Evolutionary conservation across 306 rosid genomes (phyloP).

Genomic region (Comarum palustre): DNA sequence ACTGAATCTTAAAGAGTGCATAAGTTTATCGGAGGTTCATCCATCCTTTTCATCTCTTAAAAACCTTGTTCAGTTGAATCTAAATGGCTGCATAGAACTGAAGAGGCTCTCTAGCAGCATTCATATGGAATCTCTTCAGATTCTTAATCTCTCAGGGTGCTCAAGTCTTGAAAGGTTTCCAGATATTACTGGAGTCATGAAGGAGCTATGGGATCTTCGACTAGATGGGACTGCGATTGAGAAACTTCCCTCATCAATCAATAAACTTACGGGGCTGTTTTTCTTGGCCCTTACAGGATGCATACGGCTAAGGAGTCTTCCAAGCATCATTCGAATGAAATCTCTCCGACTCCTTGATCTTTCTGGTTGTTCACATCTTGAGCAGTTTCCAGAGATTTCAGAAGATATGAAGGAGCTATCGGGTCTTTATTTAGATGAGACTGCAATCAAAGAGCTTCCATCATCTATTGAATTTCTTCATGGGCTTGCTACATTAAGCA

Average conservation of each 20-base stretch:
- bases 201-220: background rate
- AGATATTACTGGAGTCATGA: background rate
- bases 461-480: too few species aligned
- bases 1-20: background rate
- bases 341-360: background rate
- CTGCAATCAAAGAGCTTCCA: too few species aligned
- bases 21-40: background rate
- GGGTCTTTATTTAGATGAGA: too few species aligned
- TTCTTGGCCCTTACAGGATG: background rate
- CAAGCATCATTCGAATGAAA: background rate
- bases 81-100: background rate
- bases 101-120: background rate
- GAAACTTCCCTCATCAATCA: background rate
- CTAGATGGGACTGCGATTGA: background rate
- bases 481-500: too few species aligned
- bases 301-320: background rate
- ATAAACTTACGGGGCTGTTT: background rate
- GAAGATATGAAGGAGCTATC: too few species aligned
- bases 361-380: background rate
- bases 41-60: background rate
- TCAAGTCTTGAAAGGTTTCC: background rate
- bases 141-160: background rate
- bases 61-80: background rate
- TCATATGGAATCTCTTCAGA: background rate
- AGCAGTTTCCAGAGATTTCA: background rate